Evolutionary conservation across 306 rosid genomes (phyloP), one percentile per base, ranked within the genome.

Genomic region (Begonia masoniana): DNA sequence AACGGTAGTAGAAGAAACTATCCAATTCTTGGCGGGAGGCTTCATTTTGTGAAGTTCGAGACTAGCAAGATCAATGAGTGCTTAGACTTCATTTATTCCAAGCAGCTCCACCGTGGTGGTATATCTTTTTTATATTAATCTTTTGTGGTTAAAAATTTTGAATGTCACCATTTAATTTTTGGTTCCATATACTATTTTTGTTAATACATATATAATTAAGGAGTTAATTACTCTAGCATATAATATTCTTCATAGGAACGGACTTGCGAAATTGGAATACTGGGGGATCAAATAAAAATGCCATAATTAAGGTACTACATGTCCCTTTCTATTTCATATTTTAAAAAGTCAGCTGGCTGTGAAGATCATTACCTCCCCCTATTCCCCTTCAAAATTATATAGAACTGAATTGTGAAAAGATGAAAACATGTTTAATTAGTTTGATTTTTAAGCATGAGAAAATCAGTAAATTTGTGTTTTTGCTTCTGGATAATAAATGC

Each of bases 41-140:
- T 86, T 71, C 96, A 92, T 78, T 92, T 86, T 86, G 99, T 92
- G 66, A 92, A 86, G 84, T 92, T 92, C 61, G 99, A 92, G 66
- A 92, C 99, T 0, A 68, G 66, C 78, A 86, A 92, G 84, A 81
- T 92, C 35, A 81, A 81, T 10, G 93, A 92, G 75, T 92, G 99
- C 76, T 75, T 92, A 51, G 96, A 92, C 63, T 92, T 92, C 74
- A 92, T 92, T 58, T 62, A 76, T 51, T 92, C 96, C 50, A 92
- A 86, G 84, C 94, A 79, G 81, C 94, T 92, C 68, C 99, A 83
- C 71, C 59, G 78, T 67, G 88, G 86, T 62, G 96, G 88, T 83
- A 85, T 51, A 47, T 23, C 49, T 52, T 6, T 42, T 64, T 24
- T 58, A 42, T 42, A 52, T 24, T 15, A 47, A 35, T 39, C 36